Base-by-base conservation (phyloP, 2,329 filamentous ascomycete genomes). In the Pyricularia pennisetigena region DNA sequence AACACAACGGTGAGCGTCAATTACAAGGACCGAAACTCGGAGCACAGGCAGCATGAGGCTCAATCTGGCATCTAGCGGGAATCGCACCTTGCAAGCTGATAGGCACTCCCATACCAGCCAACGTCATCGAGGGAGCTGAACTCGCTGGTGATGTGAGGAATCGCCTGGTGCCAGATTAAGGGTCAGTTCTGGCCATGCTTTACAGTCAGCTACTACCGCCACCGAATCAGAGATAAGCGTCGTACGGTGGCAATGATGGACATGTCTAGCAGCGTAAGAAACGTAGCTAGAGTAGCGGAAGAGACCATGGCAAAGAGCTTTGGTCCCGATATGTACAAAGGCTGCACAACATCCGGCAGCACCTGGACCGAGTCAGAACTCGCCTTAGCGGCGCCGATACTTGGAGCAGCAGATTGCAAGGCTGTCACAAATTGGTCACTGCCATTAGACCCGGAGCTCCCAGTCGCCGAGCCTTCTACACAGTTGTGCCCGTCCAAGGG, bases 41-140 rank as follows among this genome's bases (percentile, higher is more conserved):
- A 16, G 9, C 12, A 5, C 1, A 7, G 12, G 35, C 61, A 32
- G 23, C 23, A 61, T 12, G 9, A 5, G 14, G 23, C 57, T 24
- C 23, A 5, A 4, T 5, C 57, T 24, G 62, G 62, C 5, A 5
- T 7, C 62, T n/a, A 32, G 30, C 29, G n/a, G 28, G 10, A 16
- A 5, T 10, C 64, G 12, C 20, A 69, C 23, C 65, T 69, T 1
- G 65, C 70, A 14, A 73, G 69, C 66, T 70, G 68, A 62, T 73
- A 73, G 16, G 71, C 67, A 26, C 68, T 69, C 41, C 67, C 71
- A 35, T 73, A 72, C 72, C 72, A 73, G 67, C 71, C 70, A 12
- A 72, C 69, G 32, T 72, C 70, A 9, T 59, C 35, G 4, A 71
- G 57, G 4, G 70, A 70, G 64, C 68, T 68, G 54, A 73, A 73